Percentiles rank a stretch among this genome's conserved stretches.
Evolutionary conservation across 768 basidiomycete genomes (phyloP).

Genomic region (Suillus sp.): DNA sequence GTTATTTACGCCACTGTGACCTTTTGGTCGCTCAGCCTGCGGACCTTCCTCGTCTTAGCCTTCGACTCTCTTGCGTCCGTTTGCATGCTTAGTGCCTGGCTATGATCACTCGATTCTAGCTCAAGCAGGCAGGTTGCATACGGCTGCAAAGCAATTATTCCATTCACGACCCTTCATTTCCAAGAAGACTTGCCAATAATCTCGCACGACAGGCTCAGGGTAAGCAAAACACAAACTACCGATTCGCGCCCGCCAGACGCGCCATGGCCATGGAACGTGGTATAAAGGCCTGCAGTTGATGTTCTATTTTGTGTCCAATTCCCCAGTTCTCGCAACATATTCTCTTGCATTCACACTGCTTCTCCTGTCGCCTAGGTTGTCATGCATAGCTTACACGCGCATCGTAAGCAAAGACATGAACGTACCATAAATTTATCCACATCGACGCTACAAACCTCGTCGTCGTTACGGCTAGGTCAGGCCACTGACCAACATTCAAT

Average conservation of each 20-base stretch:
- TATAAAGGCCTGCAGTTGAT: neutral
- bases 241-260: neutral
- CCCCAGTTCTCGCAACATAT: neutral
- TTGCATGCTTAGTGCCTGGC: too few species aligned
- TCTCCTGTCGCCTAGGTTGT: neutral
- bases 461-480: neutral
- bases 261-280: neutral
- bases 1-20: neutral
- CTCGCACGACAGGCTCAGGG: too few species aligned
- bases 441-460: neutral
- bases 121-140: too few species aligned
- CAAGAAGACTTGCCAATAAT: too few species aligned
- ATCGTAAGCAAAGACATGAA: neutral
- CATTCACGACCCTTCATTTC: too few species aligned
- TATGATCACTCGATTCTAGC: neutral
- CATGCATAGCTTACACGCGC: too few species aligned
- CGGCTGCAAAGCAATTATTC: too few species aligned
- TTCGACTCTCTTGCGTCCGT: neutral
- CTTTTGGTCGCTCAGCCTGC: neutral
- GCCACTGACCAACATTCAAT: neutral
- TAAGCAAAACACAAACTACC: too few species aligned
- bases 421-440: neutral
- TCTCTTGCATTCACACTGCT: neutral
- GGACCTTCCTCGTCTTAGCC: neutral
- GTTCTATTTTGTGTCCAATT: neutral